Evolutionary conservation across 352 stramenopile genomes (phyloP).

Genomic region (Phytophthora tentaculata): DNA sequence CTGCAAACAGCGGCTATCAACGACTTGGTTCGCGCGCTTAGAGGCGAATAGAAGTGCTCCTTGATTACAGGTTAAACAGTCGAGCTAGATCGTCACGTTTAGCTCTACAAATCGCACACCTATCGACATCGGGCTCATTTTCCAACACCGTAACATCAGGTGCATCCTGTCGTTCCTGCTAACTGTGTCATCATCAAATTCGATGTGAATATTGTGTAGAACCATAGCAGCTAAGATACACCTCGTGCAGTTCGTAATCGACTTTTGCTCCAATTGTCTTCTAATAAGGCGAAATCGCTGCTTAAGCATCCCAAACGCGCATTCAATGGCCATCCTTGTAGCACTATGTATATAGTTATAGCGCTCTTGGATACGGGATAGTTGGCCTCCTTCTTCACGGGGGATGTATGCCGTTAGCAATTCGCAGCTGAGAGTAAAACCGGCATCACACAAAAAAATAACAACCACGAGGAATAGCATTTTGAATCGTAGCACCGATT

Average conservation of each 20-base stretch:
- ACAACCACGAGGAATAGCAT: neutral
- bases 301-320: neutral
- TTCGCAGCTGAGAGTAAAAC: neutral
- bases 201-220: constrained; percentile 2
- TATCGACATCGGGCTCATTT: neutral
- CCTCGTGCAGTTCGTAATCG: neutral
- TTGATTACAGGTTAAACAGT: neutral
- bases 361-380: neutral
- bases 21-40: neutral
- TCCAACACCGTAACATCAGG: neutral
- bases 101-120: neutral
- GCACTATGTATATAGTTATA: neutral
- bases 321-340: neutral
- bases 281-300: neutral
- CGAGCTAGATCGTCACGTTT: neutral
- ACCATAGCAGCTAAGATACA: neutral
- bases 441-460: neutral
- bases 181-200: neutral
- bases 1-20: neutral
- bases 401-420: neutral
- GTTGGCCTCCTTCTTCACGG: neutral
- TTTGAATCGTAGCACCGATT: neutral
- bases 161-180: too few relatives aligned
- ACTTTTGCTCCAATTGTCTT: constrained; percentile 1
- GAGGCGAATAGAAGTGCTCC: neutral